Percentiles rank a stretch among this genome's conserved stretches.
Evolutionary conservation across 805 yeast genomes (phyloP).

Genomic region (Candida krabiensis): DNA sequence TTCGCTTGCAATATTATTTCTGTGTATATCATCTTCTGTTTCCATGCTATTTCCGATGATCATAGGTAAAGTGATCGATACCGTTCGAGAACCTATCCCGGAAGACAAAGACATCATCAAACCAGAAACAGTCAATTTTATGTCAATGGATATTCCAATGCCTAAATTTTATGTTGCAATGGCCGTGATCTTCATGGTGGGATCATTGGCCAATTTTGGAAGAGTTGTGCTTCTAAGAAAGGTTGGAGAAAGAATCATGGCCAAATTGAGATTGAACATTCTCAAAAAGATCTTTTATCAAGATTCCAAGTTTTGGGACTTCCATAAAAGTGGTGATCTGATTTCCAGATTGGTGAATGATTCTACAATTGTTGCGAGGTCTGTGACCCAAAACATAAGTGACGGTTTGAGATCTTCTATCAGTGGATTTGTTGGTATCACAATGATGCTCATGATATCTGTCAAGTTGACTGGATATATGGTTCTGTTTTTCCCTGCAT

Average conservation of each 20-base stretch:
- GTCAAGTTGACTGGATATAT: conserved; percentile 80
- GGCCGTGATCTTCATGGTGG: conserved; percentile 63
- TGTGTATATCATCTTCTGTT: conserved; percentile 72
- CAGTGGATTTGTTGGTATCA: conserved; percentile 81
- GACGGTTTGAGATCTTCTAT: conserved; percentile 88
- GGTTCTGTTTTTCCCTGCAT: conserved; percentile 79
- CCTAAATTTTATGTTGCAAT: conserved; percentile 63
- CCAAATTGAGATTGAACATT: conserved; percentile 75
- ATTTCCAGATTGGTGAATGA: conserved; percentile 87
- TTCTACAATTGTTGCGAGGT: conserved; percentile 81
- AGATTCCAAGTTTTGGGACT: conserved; percentile 87
- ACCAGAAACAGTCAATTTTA: conserved; percentile 19
- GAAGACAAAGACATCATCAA: conserved; percentile 19
- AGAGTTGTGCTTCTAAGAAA: conserved; percentile 72
- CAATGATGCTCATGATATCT: conserved; percentile 89
- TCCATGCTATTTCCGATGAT: conserved; percentile 80
- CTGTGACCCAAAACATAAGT: conserved; percentile 84
- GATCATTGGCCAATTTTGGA: conserved; percentile 79
- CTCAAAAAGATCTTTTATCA: conserved; percentile 77
- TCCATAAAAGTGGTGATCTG: conserved; percentile 87
- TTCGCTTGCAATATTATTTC: conserved; percentile 59
- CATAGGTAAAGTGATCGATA: conserved; percentile 84
- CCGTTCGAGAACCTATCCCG: conserved; percentile 42
- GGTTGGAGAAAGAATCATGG: conserved; percentile 86
- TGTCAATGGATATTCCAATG: conserved; percentile 56